These are phyloP conservation scores for Ilex asprella DNA, from an alignment of 257 asterid species.

Conservation along the genomic window DNA sequence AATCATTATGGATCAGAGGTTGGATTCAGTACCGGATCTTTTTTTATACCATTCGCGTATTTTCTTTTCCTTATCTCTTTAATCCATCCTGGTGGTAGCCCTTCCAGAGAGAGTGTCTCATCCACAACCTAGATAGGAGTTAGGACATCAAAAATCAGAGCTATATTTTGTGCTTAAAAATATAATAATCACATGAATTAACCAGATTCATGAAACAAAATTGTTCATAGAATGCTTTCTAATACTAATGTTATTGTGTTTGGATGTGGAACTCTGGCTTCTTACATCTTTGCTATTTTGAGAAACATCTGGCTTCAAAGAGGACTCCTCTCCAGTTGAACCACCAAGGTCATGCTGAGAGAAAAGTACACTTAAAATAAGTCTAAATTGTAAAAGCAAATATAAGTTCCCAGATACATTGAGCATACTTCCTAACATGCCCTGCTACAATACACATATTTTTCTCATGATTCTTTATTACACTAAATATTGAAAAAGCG, in stretches of 20 bases:
- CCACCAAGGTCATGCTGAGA: background rate
- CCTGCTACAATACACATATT: too few relatives aligned
- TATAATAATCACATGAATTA: too few relatives aligned
- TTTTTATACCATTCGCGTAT: conserved; percentile 21
- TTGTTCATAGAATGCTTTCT: conserved; percentile 1
- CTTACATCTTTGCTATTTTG: background rate
- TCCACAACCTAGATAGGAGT: conserved; percentile 13
- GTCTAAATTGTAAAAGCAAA: background rate
- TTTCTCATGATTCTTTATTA: too few relatives aligned
- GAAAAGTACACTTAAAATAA: background rate
- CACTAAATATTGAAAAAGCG: too few relatives aligned
- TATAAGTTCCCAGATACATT: background rate
- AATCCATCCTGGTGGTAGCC: conserved; percentile 72
- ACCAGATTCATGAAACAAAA: conserved; percentile 1
- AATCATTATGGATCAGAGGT: background rate
- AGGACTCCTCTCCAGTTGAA: background rate
- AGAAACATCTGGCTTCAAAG: background rate
- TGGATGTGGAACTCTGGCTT: background rate
- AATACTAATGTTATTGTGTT: conserved; percentile 6
- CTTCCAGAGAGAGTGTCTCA: conserved; percentile 26
- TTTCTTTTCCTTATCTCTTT: conserved; percentile 41
- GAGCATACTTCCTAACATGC: background rate
- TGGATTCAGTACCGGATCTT: conserved; percentile 44
- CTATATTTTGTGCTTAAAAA: background rate
- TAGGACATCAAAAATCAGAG: background rate